Base-by-base conservation (phyloP, 352 stramenopile species). In the Phytopythium boreale region DNA sequence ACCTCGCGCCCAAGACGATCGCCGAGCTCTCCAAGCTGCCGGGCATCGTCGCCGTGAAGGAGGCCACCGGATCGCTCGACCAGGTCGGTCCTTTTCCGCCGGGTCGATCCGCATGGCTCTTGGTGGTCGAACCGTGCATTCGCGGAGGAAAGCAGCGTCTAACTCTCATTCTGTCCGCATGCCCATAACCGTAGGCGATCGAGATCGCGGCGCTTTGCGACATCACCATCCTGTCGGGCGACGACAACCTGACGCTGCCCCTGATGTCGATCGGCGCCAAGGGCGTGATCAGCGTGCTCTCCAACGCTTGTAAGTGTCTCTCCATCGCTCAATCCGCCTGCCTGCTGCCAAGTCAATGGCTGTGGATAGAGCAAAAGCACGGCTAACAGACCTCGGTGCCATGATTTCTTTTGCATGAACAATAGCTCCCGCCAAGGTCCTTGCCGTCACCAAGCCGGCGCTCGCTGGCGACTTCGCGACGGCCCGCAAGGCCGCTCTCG, bases 21-120 rank as follows among this genome's bases (percentile, higher is more conserved):
- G 94, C 84, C 10, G 82, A 97, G 59, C 79, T 97, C 15, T 80
- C 92, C 43, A 93, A 97, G 78, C 80, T 99, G 71, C 89, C 95
- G n/a, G 91, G 93, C 67, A 98, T 99, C 71, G 87, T 99, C 39
- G 97, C 95, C 50, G 91, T 99, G 63, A 99, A 99, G 79, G 97
- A 99, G 76, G 97, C 97, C 26, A 99, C 97, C 0, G 97, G 97
- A 8, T 96, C 87, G 46, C 75, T 97, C 26, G 90, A 97, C 66
- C 86, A 93, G 71, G 71, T 75, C 12, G 20, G 27, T 22, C 1
- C 34, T 39, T 39, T 7, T 43, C 37, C 37, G 37, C 37, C 37
- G 37, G 39, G 7, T 34, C 29, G 29, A 8, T 7, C 7, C 29
- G 7, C 3, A 7, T 34, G 29, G 29, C 29, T 8, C 7, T 34